These are phyloP conservation scores for Roridomyces roridus DNA, from an alignment of 768 basidiomycete species.

Conservation along the genomic window DNA sequence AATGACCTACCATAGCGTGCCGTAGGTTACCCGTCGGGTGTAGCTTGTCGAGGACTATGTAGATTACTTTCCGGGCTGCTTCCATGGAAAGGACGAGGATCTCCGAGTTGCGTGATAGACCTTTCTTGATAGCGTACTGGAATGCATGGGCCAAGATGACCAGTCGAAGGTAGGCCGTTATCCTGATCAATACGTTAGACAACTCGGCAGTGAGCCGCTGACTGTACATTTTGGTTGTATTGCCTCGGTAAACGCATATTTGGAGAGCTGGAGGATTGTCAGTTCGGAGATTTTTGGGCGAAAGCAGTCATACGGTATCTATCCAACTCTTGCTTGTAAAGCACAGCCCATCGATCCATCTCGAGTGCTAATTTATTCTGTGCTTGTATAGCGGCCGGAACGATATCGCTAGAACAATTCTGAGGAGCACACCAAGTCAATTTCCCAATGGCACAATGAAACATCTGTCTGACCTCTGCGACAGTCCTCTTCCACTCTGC, in stretches of 20 bases:
- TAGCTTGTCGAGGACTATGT: slow-evolving; percentile 55
- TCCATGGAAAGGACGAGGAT: slow-evolving; percentile 55
- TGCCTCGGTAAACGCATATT: slow-evolving; percentile 50
- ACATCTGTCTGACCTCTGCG: slow-evolving; percentile 22
- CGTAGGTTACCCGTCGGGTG: slow-evolving; percentile 61
- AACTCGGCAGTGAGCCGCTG: slow-evolving; percentile 25
- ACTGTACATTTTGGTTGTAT: slow-evolving; percentile 47
- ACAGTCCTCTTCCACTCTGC: slow-evolving; percentile 46
- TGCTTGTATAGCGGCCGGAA: slow-evolving; percentile 40
- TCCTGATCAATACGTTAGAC: slow-evolving; percentile 38
- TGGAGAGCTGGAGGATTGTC: slow-evolving; percentile 39
- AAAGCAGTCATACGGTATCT: slow-evolving; percentile 38
- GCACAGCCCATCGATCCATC: slow-evolving; percentile 45
- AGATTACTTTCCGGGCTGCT: slow-evolving; percentile 63
- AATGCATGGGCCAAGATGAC: slow-evolving; percentile 64
- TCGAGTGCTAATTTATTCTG: slow-evolving; percentile 44
- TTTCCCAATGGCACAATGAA: background rate
- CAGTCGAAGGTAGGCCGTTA: slow-evolving; percentile 59
- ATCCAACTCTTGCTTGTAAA: slow-evolving; percentile 45
- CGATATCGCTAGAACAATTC: slow-evolving; percentile 39
- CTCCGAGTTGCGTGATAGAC: slow-evolving; percentile 47
- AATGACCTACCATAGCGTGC: slow-evolving; percentile 47
- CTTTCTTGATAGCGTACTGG: slow-evolving; percentile 49
- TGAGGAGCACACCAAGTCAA: slow-evolving; percentile 25
- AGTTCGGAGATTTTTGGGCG: background rate